Evolutionary conservation across 495 filamentous ascomycete species (phyloP), one percentile per base, ranked within the genome.

Genomic region (Aspergillus homomorphus): DNA sequence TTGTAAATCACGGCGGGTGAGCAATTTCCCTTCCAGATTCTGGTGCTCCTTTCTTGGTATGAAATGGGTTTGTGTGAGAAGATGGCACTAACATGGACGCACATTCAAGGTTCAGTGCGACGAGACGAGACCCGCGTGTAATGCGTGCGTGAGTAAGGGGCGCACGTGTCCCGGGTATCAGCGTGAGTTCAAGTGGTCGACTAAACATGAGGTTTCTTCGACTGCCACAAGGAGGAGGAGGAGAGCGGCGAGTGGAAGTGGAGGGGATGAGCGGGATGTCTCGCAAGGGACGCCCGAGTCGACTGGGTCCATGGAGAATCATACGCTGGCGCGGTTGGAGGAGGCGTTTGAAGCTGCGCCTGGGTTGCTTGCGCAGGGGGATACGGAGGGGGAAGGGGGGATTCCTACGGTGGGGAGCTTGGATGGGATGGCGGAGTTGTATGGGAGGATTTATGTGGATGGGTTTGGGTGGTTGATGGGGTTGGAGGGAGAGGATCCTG

Each of bases 101-200:
- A 28, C 33, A 38, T 7, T 38, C 4, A 38, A 38, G 33, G 10
- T 38, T 12, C 46, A 50, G 28, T 50, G 46, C 46, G 46, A 50
- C 15, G 46, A 50, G 28, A 28, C 46, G 10, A 50, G n/a, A 28
- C 46, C 46, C 0, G 22, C 23, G n/a, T 50, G 46, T n/a, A 50
- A 28, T 0, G 46, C 46, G 4, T 50, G 46, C 21, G 22, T 50
- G 19, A 28, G 14, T 12, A 20, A 50, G 10, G 46, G 46, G 22
- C 22, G 46, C 6, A n/a, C 15, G 10, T 50, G 46, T 18, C 46
- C 46, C 22, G 46, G 46, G 20, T 50, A 50, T 28, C 19, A 21
- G 14, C 21, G 23, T 10, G 46, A 50, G 22, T 28, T 50, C 22
- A 50, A 50, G 22, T 50, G 46, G 46, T 50, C 46, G 9, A 50